phyloP scores from a whole-genome alignment of 2,329 filamentous ascomycete species.

The Aspergillus eucalypticola region DNA sequence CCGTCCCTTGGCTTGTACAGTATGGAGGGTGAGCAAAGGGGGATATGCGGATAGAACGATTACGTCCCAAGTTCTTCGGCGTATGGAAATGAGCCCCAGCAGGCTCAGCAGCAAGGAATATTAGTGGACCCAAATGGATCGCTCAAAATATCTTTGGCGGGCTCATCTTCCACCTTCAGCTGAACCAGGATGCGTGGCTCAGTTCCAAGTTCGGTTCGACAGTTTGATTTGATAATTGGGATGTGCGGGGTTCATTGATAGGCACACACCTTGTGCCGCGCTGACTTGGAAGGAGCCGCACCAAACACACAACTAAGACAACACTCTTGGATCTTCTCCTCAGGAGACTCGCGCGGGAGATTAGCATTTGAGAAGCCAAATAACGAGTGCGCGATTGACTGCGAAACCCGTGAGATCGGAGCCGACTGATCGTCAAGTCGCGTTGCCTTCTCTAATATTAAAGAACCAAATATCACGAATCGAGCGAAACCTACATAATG shows the following conservation, averaged over 20 bases:
- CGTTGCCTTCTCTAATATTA: background rate
- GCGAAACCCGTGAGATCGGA: background rate
- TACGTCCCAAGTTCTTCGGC: background rate
- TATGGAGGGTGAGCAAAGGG: background rate
- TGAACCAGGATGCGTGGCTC: background rate
- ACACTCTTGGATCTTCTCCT: background rate
- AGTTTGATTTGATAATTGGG: background rate
- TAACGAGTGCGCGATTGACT: background rate
- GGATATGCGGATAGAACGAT: background rate
- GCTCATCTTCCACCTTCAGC: background rate
- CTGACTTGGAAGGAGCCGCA: slow-evolving; percentile 2
- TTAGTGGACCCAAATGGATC: background rate
- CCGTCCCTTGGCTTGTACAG: background rate
- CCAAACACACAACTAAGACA: background rate
- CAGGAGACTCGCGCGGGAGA: background rate
- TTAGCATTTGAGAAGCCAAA: background rate
- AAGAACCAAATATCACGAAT: background rate
- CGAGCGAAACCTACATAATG: background rate
- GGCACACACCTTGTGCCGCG: background rate
- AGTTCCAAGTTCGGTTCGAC: background rate
- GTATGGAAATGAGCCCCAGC: background rate
- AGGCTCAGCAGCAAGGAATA: background rate
- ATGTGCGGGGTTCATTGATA: background rate
- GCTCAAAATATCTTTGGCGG: background rate
- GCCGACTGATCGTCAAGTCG: background rate